A percentile compares a stretch with the other conserved stretches of the same genome.
Conservation (phyloP, 169 alveolate genomes). For the Plasmodium chabaudi region DNA sequence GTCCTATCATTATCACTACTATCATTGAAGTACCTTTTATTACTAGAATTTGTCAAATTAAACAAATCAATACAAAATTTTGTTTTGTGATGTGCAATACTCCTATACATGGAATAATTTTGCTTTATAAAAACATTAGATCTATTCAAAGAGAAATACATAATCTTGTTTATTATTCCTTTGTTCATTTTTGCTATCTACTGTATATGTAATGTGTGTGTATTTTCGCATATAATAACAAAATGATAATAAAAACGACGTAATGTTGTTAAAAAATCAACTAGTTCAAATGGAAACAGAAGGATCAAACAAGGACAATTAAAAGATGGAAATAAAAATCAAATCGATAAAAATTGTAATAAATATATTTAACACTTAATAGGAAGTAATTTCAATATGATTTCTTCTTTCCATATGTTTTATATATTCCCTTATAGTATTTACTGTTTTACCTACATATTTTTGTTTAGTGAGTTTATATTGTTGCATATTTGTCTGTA, state of each 20-base stretch:
- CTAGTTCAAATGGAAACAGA: not conserved
- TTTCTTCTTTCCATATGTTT: not conserved
- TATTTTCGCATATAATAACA: not conserved
- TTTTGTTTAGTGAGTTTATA: not conserved
- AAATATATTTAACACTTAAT: no score
- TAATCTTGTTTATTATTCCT: slow-evolving; percentile 16
- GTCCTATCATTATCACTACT: slow-evolving; percentile 20
- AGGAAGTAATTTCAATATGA: no score
- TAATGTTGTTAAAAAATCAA: not conserved
- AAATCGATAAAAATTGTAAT: no score
- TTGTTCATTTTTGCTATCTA: slow-evolving; percentile 19
- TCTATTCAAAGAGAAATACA: slow-evolving; percentile 20
- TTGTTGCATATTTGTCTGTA: not conserved
- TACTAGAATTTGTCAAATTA: slow-evolving; percentile 1
- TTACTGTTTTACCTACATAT: not conserved
- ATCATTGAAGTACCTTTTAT: slow-evolving; percentile 30
- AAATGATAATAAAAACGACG: not conserved
- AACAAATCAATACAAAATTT: not conserved
- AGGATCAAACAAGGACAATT: not conserved
- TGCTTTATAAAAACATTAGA: not conserved
- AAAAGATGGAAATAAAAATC: not conserved
- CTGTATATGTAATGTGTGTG: not conserved
- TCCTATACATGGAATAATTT: slow-evolving; percentile 4
- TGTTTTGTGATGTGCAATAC: slow-evolving; percentile 13
- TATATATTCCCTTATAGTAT: not conserved